Base-by-base conservation (phyloP, 2,329 filamentous ascomycete genomes). In the Metarhizium humberi region DNA sequence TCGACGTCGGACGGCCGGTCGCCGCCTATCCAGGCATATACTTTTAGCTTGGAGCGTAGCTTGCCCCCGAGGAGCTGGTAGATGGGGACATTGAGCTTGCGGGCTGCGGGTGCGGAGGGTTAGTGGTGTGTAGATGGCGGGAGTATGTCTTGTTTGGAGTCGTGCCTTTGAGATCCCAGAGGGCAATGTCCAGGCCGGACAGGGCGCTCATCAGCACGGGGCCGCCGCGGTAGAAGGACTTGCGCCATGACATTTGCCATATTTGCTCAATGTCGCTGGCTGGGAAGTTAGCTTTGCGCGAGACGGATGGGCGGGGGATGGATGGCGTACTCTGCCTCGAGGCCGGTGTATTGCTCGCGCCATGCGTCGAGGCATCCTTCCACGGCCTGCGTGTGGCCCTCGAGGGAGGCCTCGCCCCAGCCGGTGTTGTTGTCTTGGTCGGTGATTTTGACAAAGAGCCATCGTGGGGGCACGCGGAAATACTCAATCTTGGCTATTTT, bases 181-280 rank as follows among this genome's bases (percentile, higher is more conserved):
- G 72, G 0, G 87, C 87, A 66, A 92, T 92, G 64, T 92, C 88
- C 52, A 92, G 82, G 2, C 88, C 88, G 0, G 86, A 81, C 16
- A 92, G 70, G 0, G 88, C 88, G 60, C 83, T 88, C 87, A 92
- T 91, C 60, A 92, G 85, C 10, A 92, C 87, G 0, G 88, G 86
- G 0, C 88, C 88, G 2, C 88, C 88, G 32, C 88, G 78, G 68
- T 92, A 92, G 68, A 92, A 92, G 0, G 82, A 81, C 46, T 80
- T 74, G 46, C 88, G 78, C 80, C 84, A 91, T 30, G 81, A 80
- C 59, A 79, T 78, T 66, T 90, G 87, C 88, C 88, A 92, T 56
- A 92, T 86, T 59, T 90, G 84, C 65, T 92, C 88, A 59, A 92
- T 91, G 51, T 90, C 82, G 64, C 85, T 88, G 49, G 6, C n/a